Base-by-base conservation (phyloP, 2,329 filamentous ascomycete species). In the Colletotrichum noveboracense region DNA sequence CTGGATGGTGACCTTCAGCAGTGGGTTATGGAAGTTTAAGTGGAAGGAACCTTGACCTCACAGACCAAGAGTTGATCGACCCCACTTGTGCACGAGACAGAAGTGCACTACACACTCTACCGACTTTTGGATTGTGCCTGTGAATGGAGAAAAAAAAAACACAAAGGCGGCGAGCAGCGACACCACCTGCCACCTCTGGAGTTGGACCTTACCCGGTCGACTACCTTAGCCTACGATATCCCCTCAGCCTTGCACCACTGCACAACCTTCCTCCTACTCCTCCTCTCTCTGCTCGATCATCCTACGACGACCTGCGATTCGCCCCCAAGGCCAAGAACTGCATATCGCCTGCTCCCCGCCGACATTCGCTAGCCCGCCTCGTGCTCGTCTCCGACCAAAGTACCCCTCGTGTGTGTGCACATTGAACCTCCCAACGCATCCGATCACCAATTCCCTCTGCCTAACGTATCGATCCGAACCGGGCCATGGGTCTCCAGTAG, bases 401-500 rank as follows among this genome's bases (percentile, higher is more conserved):
- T 78, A 77, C 74, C 77, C 67, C 70, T 72, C 74, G 77, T 74
- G 74, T 69, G 60, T 24, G 60, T 61, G 61, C 61, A 66, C 66
- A 70, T 52, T 52, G 43, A 52, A 36, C 52, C 56, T 70, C 52
- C 71, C 71, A 75, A 70, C 60, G 48, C 43, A 66, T 67, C 71
- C 74, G 71, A 76, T 36, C 64, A 48, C 21, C 43, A 28, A 24
- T 28, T 62, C 34, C 30, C 58, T 61, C 67, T 62, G 36, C 69
- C 71, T 60, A 69, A 55, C 66, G 48, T 71, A 62, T 75, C 76
- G 69, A 77, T 79, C 74, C 77, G 77, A 78, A 78, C 78, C 78
- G 78, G 82, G 84, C 83, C 82, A 86, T 86, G 85, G 84, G 83
- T 82, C 80, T 81, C 81, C 82, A 82, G 84, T 86, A 86, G 85